These are phyloP conservation scores for Uromyces viciae-fabae DNA, from an alignment of 1,284 basidiomycete genomes.

Conservation along the genomic window DNA sequence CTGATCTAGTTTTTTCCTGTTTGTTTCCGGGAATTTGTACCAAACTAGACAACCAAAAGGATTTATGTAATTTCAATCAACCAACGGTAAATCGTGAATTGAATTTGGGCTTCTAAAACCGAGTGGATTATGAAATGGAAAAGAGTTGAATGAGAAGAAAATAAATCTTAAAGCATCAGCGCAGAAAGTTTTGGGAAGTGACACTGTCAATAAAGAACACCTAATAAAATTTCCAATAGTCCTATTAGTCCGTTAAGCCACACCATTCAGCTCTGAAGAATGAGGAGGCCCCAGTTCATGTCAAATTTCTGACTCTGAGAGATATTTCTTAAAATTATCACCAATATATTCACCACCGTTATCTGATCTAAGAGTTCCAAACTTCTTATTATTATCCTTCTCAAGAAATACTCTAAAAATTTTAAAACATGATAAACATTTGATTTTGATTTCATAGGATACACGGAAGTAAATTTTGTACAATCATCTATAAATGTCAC, in stretches of 20 bases:
- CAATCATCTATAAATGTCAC: neutral
- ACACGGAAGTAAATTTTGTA: neutral
- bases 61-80: too few species aligned
- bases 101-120: neutral
- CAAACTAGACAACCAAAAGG: too few species aligned
- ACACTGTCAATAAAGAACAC: too few species aligned
- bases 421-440: neutral
- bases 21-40: too few species aligned
- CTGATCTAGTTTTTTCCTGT: too few species aligned
- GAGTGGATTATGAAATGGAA: neutral
- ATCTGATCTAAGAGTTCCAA: constrained; percentile 55
- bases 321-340: neutral
- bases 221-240: too few species aligned
- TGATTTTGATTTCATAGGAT: neutral
- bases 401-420: neutral
- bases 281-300: constrained; percentile 46
- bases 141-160: neutral
- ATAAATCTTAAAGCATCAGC: too few species aligned
- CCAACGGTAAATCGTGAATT: too few species aligned
- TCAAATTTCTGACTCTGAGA: neutral
- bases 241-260: too few species aligned
- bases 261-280: constrained; percentile 55
- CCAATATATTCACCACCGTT: constrained; percentile 51
- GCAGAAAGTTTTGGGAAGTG: too few species aligned
- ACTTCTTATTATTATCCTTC: neutral